Evolutionary conservation across 2,329 filamentous ascomycete species (phyloP).

Genomic region (Fusarium armeniacum): DNA sequence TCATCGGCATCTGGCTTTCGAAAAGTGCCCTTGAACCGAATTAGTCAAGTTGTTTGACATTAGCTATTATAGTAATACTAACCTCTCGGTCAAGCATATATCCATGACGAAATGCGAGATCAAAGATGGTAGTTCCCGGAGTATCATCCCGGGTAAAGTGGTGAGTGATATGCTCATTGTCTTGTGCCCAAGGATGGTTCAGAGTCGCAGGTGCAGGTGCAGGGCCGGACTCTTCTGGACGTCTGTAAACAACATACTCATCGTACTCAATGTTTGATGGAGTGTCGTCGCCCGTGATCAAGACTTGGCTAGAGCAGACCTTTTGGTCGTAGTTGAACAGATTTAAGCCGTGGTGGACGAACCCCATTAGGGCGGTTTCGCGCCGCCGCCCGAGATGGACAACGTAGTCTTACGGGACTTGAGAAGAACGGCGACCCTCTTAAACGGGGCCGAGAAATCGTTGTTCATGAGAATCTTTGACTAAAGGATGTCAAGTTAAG

Average conservation of each 20-base stretch:
- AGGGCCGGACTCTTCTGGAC: constrained; percentile 33
- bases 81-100: constrained; percentile 52
- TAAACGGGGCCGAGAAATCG: constrained; percentile 41
- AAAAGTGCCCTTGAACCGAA: constrained; percentile 46
- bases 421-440: constrained; percentile 46
- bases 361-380: constrained; percentile 47
- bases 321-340: constrained; percentile 57
- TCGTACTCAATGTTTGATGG: constrained; percentile 56
- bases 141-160: constrained; percentile 54
- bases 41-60: neutral
- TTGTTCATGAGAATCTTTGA: constrained; percentile 43
- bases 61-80: neutral
- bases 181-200: constrained; percentile 18
- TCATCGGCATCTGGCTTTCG: constrained; percentile 42
- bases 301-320: constrained; percentile 52
- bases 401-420: constrained; percentile 45
- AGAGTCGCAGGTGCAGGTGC: constrained; percentile 17
- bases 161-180: constrained; percentile 52
- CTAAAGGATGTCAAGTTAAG: constrained; percentile 6
- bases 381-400: constrained; percentile 45
- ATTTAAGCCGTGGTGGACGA: constrained; percentile 52
- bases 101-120: constrained; percentile 53
- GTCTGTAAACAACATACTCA: constrained; percentile 57
- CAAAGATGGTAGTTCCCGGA: constrained; percentile 52
- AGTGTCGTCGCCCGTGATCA: constrained; percentile 50